Evolutionary conservation across 2,329 filamentous ascomycete genomes (phyloP), one percentile per base, ranked within the genome.

Genomic region (Macroventuria anomochaeta): DNA sequence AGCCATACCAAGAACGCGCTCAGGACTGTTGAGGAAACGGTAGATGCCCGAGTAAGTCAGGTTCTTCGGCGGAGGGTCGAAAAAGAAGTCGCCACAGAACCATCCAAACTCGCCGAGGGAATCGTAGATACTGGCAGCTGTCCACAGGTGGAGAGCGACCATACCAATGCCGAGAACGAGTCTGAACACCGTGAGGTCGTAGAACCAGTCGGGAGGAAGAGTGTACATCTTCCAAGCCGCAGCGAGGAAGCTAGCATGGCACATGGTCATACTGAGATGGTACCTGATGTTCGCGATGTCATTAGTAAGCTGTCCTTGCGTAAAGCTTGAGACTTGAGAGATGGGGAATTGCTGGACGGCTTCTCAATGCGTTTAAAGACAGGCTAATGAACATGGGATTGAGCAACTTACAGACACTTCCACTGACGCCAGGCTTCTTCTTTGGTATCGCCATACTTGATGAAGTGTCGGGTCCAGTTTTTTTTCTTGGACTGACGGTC

Each of bases 81-180:
- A 97, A 81, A 99, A 97, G 80, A 97, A 99, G 73, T 99, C 95
- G 15, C 95, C 95, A 70, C 93, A 97, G 80, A 97, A 97, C 93
- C 93, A 99, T 65, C 95, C 95, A 68, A 97, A 99, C 70, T 99
- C 95, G 51, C 95, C 95, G 0, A 99, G 85, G 2, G 91, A 96
- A 43, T 97, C 92, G 74, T 97, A 96, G 63, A 97, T 93, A 74
- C 92, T 97, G 61, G 90, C 81, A 1, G 91, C 88, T 1, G 93
- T 96, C 95, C 95, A 99, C 15, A 96, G 76, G 69, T 99, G 95
- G 43, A 99, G 82, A 10, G 89, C 87, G 54, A 97, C 86, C 59
- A 97, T 80, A 46, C 89, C 85, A 42, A 84, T 81, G 36, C 95
- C 95, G 28, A 97, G 72, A 21, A 97, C 90, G 69, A 97, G 95